Evolutionary conservation across 768 basidiomycete species (phyloP).

Genomic region (Lactifluus hygrophoroides): DNA sequence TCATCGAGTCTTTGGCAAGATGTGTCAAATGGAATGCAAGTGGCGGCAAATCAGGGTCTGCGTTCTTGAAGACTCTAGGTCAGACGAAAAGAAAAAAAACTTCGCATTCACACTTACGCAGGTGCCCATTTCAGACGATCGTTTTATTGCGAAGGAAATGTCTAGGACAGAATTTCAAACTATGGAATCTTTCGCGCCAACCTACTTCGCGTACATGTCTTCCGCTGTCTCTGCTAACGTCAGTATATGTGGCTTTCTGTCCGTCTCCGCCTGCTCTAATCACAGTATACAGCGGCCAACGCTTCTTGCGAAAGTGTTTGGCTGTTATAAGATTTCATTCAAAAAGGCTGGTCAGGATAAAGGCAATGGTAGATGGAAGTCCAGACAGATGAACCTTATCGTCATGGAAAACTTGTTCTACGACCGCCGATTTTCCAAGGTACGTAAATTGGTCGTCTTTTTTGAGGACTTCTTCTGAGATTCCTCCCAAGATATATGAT

Average conservation of each 20-base stretch:
- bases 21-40: constrained; percentile 95
- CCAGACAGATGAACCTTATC: constrained; percentile 88
- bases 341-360: constrained; percentile 70
- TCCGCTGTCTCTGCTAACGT: constrained; percentile 85
- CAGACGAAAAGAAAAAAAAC: neutral
- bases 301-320: constrained; percentile 91
- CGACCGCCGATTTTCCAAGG: constrained; percentile 83
- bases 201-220: constrained; percentile 97
- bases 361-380: constrained; percentile 56
- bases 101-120: neutral
- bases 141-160: constrained; percentile 96
- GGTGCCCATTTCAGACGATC: constrained; percentile 62
- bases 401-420: constrained; percentile 99
- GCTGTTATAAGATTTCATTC: constrained; percentile 92
- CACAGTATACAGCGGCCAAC: constrained; percentile 68
- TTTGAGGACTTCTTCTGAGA: neutral
- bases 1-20: constrained; percentile 86
- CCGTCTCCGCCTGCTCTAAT: neutral
- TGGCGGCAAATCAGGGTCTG: constrained; percentile 95
- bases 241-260: constrained; percentile 24
- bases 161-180: constrained; percentile 86
- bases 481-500: constrained; percentile 74
- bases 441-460: constrained; percentile 24
- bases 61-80: constrained; percentile 94
- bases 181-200: constrained; percentile 94